A percentile compares a stretch with the other conserved stretches of the same genome.
phyloP scores from a whole-genome alignment of 805 yeast genomes.

The Yarrowia sp. region DNA sequence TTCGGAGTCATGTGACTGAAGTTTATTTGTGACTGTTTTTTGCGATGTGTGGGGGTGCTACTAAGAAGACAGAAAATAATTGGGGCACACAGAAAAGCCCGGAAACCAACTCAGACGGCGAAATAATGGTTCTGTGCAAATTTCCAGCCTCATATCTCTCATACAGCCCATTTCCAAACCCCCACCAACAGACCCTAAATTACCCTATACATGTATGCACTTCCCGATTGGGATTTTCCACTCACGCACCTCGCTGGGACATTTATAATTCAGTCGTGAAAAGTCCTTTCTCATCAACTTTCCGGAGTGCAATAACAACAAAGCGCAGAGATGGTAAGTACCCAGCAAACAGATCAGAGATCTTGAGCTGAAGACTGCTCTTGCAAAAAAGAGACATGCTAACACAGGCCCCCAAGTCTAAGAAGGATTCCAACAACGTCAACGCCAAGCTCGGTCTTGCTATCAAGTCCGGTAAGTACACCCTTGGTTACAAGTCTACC shows the following conservation, averaged over 20 bases:
- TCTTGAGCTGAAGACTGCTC: background rate
- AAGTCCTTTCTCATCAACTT: constrained; percentile 22
- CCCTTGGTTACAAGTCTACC: constrained; percentile 99
- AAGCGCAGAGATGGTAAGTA: constrained; percentile 98
- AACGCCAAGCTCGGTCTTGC: constrained; percentile 98
- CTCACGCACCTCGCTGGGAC: background rate
- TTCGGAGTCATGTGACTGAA: background rate
- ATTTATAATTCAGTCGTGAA: background rate
- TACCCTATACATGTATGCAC: background rate
- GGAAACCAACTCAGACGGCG: too few species aligned
- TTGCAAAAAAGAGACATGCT: background rate
- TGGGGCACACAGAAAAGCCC: too few species aligned
- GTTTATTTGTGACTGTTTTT: constrained; percentile 13
- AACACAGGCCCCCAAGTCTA: constrained; percentile 86
- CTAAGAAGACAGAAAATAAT: too few species aligned
- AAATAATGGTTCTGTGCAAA: too few species aligned
- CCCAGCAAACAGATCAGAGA: constrained; percentile 28
- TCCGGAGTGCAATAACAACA: constrained; percentile 81
- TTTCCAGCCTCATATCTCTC: too few species aligned
- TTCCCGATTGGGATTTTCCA: constrained; percentile 2
- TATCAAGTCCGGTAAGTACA: constrained; percentile 98
- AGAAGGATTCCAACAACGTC: constrained; percentile 88
- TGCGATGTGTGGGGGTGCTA: too few species aligned
- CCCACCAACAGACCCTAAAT: background rate
- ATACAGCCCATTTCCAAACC: background rate